Evolutionary conservation across 192 early-diverging fungal genomes (phyloP).

Genomic region (Coemansia sp.): DNA sequence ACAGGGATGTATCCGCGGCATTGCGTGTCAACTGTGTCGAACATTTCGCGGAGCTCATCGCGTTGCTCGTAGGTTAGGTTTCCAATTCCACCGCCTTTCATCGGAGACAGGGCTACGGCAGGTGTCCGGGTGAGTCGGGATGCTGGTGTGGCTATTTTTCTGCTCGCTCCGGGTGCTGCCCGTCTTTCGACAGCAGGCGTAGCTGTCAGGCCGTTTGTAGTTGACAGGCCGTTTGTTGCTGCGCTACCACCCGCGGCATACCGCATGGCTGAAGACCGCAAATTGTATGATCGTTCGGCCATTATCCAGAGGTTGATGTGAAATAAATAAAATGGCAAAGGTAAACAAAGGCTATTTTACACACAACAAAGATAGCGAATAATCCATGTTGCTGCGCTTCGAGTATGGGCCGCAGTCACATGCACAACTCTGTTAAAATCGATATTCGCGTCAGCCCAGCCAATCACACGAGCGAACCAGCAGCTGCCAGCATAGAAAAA

Average conservation of each 20-base stretch:
- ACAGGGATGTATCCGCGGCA: constrained; percentile 30
- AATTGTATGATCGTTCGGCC: constrained; percentile 2
- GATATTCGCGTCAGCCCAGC: neutral
- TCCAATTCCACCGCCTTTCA: constrained; percentile 20
- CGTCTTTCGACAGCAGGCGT: neutral
- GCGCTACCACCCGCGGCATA: constrained; percentile 5
- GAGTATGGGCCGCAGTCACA: constrained; percentile 1
- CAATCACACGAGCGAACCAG: neutral
- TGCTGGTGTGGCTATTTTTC: constrained; percentile 8
- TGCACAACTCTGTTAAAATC: neutral
- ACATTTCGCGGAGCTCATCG: constrained; percentile 42
- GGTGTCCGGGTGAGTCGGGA: constrained; percentile 1
- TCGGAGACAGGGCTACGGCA: constrained; percentile 1
- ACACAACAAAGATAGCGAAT: neutral
- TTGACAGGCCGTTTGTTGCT: neutral
- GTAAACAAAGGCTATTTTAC: neutral
- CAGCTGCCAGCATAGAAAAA: constrained; percentile 4
- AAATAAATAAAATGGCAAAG: neutral
- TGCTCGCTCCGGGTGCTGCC: constrained; percentile 8
- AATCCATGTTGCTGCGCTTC: neutral
- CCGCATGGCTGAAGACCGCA: constrained; percentile 8
- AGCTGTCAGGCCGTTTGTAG: neutral
- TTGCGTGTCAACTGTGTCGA: constrained; percentile 32
- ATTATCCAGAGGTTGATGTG: neutral
- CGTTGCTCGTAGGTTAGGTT: constrained; percentile 39